These are phyloP conservation scores for Zygnema circumcarinatum DNA, from an alignment of 139 green algal species.

Conservation along the genomic window DNA sequence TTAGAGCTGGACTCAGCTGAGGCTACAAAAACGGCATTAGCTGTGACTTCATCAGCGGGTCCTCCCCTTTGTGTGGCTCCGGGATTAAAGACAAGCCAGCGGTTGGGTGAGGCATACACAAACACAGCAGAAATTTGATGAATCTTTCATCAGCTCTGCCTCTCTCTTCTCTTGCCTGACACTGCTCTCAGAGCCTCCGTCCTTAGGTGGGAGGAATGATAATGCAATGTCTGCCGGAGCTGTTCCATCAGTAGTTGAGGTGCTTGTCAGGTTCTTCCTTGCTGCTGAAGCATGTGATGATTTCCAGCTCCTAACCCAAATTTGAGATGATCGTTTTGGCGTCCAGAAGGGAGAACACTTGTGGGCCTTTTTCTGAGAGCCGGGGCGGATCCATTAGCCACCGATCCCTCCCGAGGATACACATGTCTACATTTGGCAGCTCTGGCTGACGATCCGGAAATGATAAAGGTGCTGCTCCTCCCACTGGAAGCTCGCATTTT, in stretches of 20 bases:
- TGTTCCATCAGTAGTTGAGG: no score
- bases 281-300: no score
- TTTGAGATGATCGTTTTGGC: constrained; percentile 20
- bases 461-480: constrained; percentile 7
- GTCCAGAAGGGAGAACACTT: constrained; percentile 15
- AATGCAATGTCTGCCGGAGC: no score
- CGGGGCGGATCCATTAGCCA: neutral
- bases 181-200: no score
- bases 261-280: no score
- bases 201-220: no score
- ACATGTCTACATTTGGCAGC: constrained; percentile 25
- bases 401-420: neutral
- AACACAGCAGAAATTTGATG: neutral
- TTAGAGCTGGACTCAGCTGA: constrained; percentile 26
- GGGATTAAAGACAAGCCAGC: constrained; percentile 11
- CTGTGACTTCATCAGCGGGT: constrained; percentile 13
- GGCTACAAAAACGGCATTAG: constrained; percentile 1
- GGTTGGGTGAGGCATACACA: constrained; percentile 12
- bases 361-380: constrained; percentile 25
- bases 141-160: no score
- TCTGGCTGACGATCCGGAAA: constrained; percentile 1
- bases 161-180: no score
- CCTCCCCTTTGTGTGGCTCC: constrained; percentile 18
- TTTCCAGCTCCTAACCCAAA: no score
- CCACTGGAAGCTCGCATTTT: neutral